Percentiles rank a stretch among this genome's conserved stretches.
Evolutionary conservation across 202 grass and related monocot species (phyloP).

Genomic region (Brachypodium distachyon): DNA sequence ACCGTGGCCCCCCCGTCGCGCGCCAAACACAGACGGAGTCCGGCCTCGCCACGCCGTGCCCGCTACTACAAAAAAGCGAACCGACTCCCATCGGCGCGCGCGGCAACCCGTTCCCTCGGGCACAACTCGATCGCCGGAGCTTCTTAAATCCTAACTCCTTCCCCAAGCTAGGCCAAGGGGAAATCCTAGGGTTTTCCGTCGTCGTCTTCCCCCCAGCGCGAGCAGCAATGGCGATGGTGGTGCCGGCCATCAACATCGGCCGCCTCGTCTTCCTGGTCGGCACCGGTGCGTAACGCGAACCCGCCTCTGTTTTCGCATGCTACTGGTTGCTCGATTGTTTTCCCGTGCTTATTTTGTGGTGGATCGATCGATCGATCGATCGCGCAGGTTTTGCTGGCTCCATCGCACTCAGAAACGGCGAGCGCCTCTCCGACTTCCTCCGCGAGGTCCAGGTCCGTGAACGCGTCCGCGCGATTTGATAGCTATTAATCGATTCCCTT

Average conservation of each 20-base stretch:
- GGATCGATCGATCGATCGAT: neutral
- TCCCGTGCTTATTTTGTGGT: neutral
- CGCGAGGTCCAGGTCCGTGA: conserved; percentile 44
- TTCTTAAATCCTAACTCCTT: neutral
- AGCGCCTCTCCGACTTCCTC: conserved; percentile 40
- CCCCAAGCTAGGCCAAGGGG: conserved; percentile 1
- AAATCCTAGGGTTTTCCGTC: conserved; percentile 24
- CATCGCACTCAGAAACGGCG: conserved; percentile 29
- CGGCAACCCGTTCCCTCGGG: neutral
- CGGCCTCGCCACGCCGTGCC: neutral
- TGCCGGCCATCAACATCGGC: conserved; percentile 29
- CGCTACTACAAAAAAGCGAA: neutral
- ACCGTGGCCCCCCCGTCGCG: neutral
- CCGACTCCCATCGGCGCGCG: neutral
- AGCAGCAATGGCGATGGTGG: conserved; percentile 47
- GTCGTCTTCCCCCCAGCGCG: neutral
- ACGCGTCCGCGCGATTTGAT: too few relatives aligned
- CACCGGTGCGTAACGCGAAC: conserved; percentile 10
- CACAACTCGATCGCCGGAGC: neutral
- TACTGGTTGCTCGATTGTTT: neutral
- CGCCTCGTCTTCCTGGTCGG: conserved; percentile 25
- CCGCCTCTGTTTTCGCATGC: neutral
- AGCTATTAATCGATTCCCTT: neutral
- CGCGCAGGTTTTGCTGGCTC: conserved; percentile 14
- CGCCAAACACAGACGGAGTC: neutral